Evolutionary conservation across 441 rosid genomes (phyloP), one percentile per base, ranked within the genome.

Genomic region (Pelargonium myrrhifolium): DNA sequence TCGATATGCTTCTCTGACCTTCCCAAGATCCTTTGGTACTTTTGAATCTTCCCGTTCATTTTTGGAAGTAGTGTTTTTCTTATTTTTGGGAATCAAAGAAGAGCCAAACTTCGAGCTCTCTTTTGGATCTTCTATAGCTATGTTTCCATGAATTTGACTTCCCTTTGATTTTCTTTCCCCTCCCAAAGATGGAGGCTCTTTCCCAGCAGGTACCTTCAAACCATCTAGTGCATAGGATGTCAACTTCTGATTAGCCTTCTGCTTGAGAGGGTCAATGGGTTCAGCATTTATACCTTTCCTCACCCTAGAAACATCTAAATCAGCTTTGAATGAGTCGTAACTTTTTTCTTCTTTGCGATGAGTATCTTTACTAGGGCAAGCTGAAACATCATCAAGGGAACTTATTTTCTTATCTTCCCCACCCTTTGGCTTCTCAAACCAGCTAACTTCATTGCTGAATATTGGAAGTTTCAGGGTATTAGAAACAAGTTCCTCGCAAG

Each of bases 401-500:
- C 77, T 75, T 40, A 72, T 67, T 78, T 82, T 87, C 72, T 79
- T 82, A 71, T 75, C 72, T 15, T 80, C 73, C 74, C 68, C 75
- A 51, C 71, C 77, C 79, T 81, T 86, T 55, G 64, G 77, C 78
- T 84, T 83, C 78, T 81, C 89, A 65, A 69, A 71, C 72, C 58
- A 70, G 60, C 77, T 80, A 75, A 69, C 75, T 62, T 86, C 92
- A 74, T 76, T 77, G 64, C 76, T 53, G 43, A 17, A 66, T 26
- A 58, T 58, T 56, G 96, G 91, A 76, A 87, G 89, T 83, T 79
- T 84, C 80, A 85, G 31, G 60, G 93, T 78, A 76, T 82, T 78
- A 22, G 85, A 79, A 74, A 93, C 85, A 78, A 88, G 87, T 74
- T 89, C 91, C 74, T 89, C 89, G 9, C n/a, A n/a, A n/a, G n/a